Conservation (phyloP, 2,329 filamentous ascomycete genomes). For the Ophiosphaerella herpotricha region DNA sequence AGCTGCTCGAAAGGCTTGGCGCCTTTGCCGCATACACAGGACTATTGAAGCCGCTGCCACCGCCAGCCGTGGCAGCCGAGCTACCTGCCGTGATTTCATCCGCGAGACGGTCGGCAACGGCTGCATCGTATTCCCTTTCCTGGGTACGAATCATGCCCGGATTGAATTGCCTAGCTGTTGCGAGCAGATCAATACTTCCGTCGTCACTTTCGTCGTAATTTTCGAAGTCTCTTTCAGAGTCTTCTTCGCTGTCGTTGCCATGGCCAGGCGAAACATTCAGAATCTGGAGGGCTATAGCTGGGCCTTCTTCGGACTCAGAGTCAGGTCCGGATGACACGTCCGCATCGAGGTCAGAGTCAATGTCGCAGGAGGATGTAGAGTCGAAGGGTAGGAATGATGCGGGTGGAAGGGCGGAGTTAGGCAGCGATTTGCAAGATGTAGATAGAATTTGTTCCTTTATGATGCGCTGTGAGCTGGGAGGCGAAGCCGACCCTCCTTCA, state of each 20-base stretch:
- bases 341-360: conserved; percentile 23
- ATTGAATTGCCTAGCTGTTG: conserved; percentile 50
- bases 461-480: conserved; percentile 13
- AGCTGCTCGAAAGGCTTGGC: background rate
- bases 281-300: conserved; percentile 32
- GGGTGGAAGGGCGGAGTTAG: conserved; percentile 51
- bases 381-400: conserved; percentile 50
- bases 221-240: conserved; percentile 26
- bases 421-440: conserved; percentile 67
- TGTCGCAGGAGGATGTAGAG: conserved; percentile 40
- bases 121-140: conserved; percentile 55
- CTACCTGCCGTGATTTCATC: conserved; percentile 56
- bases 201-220: conserved; percentile 44
- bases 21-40: conserved; percentile 26
- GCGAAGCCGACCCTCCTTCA: conserved; percentile 8
- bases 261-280: conserved; percentile 29
- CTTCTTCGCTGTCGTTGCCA: conserved; percentile 2
- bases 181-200: conserved; percentile 51
- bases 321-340: conserved; percentile 40
- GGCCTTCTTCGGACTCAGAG: conserved; percentile 20
- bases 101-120: conserved; percentile 53
- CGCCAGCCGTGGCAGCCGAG: conserved; percentile 55
- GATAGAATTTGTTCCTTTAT: conserved; percentile 71
- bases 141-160: conserved; percentile 47
- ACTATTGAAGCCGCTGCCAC: conserved; percentile 54